A percentile compares a stretch with the other conserved stretches of the same genome.
These are phyloP conservation scores for Neofusicoccum ribis DNA, from an alignment of 2,329 filamentous ascomycete genomes.

Conservation along the genomic window DNA sequence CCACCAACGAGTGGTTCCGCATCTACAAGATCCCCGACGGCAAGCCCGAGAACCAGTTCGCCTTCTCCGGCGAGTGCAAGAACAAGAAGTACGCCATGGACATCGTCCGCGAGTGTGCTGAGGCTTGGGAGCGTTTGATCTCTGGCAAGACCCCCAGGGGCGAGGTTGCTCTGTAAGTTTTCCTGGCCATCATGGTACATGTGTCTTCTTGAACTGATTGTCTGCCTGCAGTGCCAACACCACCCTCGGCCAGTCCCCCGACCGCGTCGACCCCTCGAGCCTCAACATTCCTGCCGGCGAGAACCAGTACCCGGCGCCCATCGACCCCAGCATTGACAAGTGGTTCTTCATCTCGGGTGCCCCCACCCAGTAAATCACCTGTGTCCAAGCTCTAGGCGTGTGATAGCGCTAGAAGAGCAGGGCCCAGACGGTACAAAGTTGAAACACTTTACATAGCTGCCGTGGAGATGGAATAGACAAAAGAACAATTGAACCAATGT, in stretches of 20 bases:
- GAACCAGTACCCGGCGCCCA: conserved; percentile 80
- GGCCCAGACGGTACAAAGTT: conserved; percentile 7
- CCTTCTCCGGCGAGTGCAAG: conserved; percentile 99
- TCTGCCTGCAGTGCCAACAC: conserved; percentile 70
- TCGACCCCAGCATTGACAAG: conserved; percentile 97
- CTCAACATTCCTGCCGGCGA: conserved; percentile 77
- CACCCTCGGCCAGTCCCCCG: conserved; percentile 70
- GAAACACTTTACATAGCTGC: conserved; percentile 13
- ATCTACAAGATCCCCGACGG: conserved; percentile 99
- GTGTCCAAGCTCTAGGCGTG: not conserved
- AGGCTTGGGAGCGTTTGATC: conserved; percentile 96
- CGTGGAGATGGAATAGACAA: conserved; percentile 20
- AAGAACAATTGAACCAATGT: conserved; percentile 14
- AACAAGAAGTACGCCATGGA: conserved; percentile 99
- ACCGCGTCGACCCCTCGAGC: conserved; percentile 68
- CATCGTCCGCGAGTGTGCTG: conserved; percentile 90
- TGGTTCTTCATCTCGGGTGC: conserved; percentile 99
- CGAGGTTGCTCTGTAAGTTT: conserved; percentile 76
- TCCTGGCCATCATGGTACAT: not conserved
- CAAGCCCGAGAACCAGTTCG: conserved; percentile 99
- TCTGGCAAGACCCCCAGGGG: conserved; percentile 81
- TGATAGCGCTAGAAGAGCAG: not conserved
- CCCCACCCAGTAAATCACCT: conserved; percentile 53
- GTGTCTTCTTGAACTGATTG: conserved; percentile 34
- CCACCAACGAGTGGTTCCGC: conserved; percentile 99